Conservation (phyloP, 2,329 filamentous ascomycete genomes). For the Venturia carpophila region DNA sequence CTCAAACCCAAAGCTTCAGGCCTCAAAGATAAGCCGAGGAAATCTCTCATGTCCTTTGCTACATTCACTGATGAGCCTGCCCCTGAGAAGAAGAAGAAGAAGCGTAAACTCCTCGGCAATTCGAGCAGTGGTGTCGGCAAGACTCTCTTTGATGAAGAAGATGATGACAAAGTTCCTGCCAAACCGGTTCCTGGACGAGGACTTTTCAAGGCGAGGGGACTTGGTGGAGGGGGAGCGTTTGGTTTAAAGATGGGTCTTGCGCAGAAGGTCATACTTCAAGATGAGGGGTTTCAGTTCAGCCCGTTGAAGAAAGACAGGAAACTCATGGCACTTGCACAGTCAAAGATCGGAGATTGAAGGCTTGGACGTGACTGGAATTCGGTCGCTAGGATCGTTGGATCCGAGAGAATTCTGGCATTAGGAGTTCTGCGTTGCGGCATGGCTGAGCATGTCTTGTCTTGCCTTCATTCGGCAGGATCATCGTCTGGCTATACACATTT, state of each 20-base stretch:
- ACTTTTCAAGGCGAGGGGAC: constrained; percentile 31
- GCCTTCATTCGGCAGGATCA: background rate
- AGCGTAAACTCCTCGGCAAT: constrained; percentile 47
- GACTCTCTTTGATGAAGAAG: constrained; percentile 62
- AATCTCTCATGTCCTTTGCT: constrained; percentile 41
- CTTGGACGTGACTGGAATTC: background rate
- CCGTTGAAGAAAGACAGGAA: constrained; percentile 36
- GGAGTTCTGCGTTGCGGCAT: background rate
- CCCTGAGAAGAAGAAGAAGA: constrained; percentile 44
- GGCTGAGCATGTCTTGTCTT: background rate
- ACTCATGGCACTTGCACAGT: constrained; percentile 16
- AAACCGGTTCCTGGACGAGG: constrained; percentile 32
- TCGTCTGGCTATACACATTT: background rate
- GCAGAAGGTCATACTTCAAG: constrained; percentile 25
- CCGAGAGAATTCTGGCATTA: background rate
- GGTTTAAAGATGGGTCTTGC: constrained; percentile 9
- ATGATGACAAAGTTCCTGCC: constrained; percentile 43
- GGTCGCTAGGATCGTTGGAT: background rate
- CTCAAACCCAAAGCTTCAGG: constrained; percentile 31
- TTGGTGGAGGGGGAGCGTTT: background rate
- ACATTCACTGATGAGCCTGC: constrained; percentile 34
- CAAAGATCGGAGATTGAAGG: constrained; percentile 9
- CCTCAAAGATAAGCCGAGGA: constrained; percentile 29
- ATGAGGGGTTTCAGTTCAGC: constrained; percentile 33
- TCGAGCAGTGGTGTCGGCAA: constrained; percentile 33